phyloP scores from a whole-genome alignment of 345 rosid genomes.

The Ceriops decandra region DNA sequence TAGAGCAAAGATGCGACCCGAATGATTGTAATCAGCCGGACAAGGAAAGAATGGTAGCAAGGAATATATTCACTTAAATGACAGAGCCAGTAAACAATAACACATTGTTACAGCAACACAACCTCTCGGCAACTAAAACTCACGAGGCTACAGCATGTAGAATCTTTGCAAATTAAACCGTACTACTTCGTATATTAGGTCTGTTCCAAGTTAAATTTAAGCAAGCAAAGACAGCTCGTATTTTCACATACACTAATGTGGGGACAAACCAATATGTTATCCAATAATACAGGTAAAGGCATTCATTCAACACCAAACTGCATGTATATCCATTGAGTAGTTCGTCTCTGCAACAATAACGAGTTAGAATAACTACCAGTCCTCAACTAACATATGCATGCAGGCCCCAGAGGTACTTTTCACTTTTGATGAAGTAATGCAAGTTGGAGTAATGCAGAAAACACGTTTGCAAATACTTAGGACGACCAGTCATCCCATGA shows the following conservation, averaged over 20 bases:
- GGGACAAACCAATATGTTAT: conserved; percentile 9
- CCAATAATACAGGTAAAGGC: not conserved
- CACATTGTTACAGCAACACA: no score
- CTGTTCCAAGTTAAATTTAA: conserved; percentile 4
- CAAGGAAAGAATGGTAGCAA: no score
- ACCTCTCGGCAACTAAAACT: no score
- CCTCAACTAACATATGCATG: conserved; percentile 19
- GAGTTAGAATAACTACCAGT: conserved; percentile 25
- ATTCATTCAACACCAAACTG: not conserved
- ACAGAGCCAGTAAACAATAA: no score
- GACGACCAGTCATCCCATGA: not conserved
- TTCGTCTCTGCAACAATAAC: not conserved
- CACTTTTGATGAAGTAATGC: not conserved
- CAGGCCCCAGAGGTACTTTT: not conserved
- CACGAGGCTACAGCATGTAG: no score
- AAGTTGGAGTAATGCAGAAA: conserved; percentile 5
- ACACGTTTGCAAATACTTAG: not conserved
- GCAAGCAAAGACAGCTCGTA: not conserved
- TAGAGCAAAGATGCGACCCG: no score
- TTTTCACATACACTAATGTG: conserved; percentile 9
- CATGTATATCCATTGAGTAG: not conserved
- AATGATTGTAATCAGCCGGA: no score
- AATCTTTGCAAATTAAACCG: not conserved
- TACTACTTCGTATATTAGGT: not conserved
- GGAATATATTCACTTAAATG: no score